Conservation (phyloP, 2,329 filamentous ascomycete genomes). For the Trichoderma citrinoviride region DNA sequence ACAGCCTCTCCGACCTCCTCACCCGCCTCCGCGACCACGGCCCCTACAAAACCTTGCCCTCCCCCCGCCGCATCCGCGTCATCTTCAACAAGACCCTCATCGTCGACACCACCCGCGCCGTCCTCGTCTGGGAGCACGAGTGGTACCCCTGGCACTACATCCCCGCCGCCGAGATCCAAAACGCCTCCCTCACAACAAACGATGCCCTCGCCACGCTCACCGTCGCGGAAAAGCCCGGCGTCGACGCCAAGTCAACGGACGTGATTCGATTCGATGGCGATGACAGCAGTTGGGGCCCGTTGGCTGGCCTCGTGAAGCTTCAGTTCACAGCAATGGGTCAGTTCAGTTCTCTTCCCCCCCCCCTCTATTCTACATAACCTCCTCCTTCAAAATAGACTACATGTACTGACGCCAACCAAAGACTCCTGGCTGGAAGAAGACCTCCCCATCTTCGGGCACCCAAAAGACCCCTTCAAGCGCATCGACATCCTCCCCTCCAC, state of each 20-base stretch:
- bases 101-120: slow-evolving; percentile 39
- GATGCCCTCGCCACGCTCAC: slow-evolving; percentile 35
- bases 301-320: slow-evolving; percentile 36
- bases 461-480: slow-evolving; percentile 65
- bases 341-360: background rate
- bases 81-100: slow-evolving; percentile 35
- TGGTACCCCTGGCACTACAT: slow-evolving; percentile 49
- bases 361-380: rapidly evolving
- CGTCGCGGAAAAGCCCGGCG: slow-evolving; percentile 29
- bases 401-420: slow-evolving; percentile 19
- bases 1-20: slow-evolving; percentile 32
- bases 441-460: slow-evolving; percentile 57
- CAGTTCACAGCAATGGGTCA: slow-evolving; percentile 38
- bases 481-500: slow-evolving; percentile 59
- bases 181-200: slow-evolving; percentile 31
- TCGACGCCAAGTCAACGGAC: slow-evolving; percentile 32
- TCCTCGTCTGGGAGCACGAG: slow-evolving; percentile 47
- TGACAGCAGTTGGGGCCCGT: slow-evolving; percentile 36
- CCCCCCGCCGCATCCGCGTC: slow-evolving; percentile 36
- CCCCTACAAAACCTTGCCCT: slow-evolving; percentile 27
- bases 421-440: slow-evolving; percentile 55
- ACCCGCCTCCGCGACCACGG: slow-evolving; percentile 30
- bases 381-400: too few species aligned
- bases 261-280: slow-evolving; percentile 42
- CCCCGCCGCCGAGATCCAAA: slow-evolving; percentile 31